Conservation (phyloP, 2,329 filamentous ascomycete species). For the Dactylella cylindrospora region DNA sequence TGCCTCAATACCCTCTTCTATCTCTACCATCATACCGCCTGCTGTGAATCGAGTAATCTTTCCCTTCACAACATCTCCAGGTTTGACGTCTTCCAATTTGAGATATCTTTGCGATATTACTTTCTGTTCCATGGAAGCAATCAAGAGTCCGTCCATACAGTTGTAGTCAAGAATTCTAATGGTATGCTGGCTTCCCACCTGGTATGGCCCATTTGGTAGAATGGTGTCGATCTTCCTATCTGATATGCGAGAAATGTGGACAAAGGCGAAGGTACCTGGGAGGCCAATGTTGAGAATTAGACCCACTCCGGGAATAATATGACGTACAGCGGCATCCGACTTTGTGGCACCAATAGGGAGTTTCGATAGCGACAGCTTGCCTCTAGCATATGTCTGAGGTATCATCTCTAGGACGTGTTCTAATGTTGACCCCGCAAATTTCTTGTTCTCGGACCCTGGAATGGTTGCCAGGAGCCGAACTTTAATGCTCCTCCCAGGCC, state of each 20-base stretch:
- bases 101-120: constrained; percentile 86
- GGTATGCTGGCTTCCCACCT: constrained; percentile 73
- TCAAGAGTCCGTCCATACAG: constrained; percentile 78
- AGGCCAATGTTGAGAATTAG: constrained; percentile 74
- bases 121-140: constrained; percentile 78
- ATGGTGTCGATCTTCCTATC: constrained; percentile 86
- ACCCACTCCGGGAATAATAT: constrained; percentile 77
- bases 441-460: constrained; percentile 73
- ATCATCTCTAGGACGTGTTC: constrained; percentile 74
- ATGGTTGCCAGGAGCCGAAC: constrained; percentile 87
- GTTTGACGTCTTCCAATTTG: constrained; percentile 81
- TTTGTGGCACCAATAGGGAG: constrained; percentile 74
- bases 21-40: constrained; percentile 73
- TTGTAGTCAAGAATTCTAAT: constrained; percentile 86
- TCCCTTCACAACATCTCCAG: constrained; percentile 78
- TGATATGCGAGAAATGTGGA: constrained; percentile 89
- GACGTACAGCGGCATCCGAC: constrained; percentile 74
- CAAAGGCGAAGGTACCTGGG: constrained; percentile 74
- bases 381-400: constrained; percentile 51
- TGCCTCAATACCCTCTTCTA: constrained; percentile 85
- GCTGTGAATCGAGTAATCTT: constrained; percentile 82
- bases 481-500: constrained; percentile 79
- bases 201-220: constrained; percentile 75
- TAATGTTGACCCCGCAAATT: constrained; percentile 82
- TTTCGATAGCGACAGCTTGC: constrained; percentile 54